phyloP scores from a whole-genome alignment of 768 basidiomycete species.

The Strobilomyces dryophilus region DNA sequence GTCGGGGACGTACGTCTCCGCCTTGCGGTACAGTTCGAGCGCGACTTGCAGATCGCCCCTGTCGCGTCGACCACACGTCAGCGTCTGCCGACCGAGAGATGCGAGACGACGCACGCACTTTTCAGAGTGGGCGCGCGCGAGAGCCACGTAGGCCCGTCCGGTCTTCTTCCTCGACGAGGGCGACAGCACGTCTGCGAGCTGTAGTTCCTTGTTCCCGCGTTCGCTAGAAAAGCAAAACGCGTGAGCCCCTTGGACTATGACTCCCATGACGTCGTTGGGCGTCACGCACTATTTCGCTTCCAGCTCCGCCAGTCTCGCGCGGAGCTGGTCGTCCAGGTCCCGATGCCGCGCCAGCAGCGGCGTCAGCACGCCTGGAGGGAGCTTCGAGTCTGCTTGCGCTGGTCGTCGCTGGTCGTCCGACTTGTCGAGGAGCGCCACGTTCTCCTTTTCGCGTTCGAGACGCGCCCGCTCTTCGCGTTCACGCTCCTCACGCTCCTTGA shows the following conservation, averaged over 20 bases:
- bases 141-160: slow-evolving; percentile 77
- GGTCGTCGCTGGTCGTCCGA: slow-evolving; percentile 3
- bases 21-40: slow-evolving; percentile 77
- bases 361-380: slow-evolving; percentile 45
- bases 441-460: slow-evolving; percentile 26
- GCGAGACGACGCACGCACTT: slow-evolving; percentile 45
- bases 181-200: slow-evolving; percentile 60
- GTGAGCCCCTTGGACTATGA: slow-evolving; percentile 17
- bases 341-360: slow-evolving; percentile 60
- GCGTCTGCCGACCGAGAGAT: background rate
- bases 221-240: slow-evolving; percentile 39
- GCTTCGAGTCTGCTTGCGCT: slow-evolving; percentile 8
- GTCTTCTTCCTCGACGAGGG: slow-evolving; percentile 78
- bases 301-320: slow-evolving; percentile 59
- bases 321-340: slow-evolving; percentile 67
- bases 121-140: slow-evolving; percentile 77
- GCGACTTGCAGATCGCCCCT: slow-evolving; percentile 82
- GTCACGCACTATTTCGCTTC: slow-evolving; percentile 66
- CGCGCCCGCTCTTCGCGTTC: slow-evolving; percentile 31
- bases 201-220: slow-evolving; percentile 54
- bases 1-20: slow-evolving; percentile 79
- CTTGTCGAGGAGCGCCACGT: slow-evolving; percentile 8
- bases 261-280: background rate
- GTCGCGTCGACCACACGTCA: background rate
- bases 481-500: slow-evolving; percentile 42